Evolutionary conservation across 805 yeast species (phyloP).

Genomic region (Wickerhamiella cacticola): DNA sequence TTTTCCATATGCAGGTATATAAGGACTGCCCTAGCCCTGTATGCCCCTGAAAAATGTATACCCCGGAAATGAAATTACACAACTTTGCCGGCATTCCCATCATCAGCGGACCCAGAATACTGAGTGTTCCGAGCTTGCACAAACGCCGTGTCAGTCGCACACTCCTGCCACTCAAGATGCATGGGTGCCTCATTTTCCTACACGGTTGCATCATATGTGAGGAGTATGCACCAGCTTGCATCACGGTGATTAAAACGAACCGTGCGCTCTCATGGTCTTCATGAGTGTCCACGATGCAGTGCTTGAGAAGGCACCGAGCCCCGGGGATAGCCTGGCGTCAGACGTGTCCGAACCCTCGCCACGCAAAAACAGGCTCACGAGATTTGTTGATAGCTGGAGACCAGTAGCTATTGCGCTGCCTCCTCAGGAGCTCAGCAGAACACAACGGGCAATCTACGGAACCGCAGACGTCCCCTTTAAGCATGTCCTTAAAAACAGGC

Average conservation of each 20-base stretch:
- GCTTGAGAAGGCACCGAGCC: neutral
- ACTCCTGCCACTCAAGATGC: neutral
- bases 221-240: neutral
- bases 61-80: too few relatives aligned
- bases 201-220: neutral
- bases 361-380: neutral
- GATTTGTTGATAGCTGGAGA: conserved; percentile 31
- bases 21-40: too few relatives aligned
- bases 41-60: too few relatives aligned
- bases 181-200: neutral
- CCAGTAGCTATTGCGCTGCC: conserved; percentile 34
- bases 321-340: neutral
- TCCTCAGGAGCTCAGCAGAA: conserved; percentile 25
- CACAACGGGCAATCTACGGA: conserved; percentile 32
- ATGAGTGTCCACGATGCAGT: neutral
- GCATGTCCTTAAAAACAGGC: conserved; percentile 41
- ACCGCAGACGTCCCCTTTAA: conserved; percentile 38
- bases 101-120: too few relatives aligned
- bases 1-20: too few relatives aligned
- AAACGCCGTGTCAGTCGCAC: neutral
- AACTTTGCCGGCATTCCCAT: too few relatives aligned
- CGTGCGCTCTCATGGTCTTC: neutral
- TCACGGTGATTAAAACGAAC: neutral
- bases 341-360: neutral
- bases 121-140: too few relatives aligned